Evolutionary conservation across 164 flowering plant species (phyloP).

Genomic region (Litsea cubeba): DNA sequence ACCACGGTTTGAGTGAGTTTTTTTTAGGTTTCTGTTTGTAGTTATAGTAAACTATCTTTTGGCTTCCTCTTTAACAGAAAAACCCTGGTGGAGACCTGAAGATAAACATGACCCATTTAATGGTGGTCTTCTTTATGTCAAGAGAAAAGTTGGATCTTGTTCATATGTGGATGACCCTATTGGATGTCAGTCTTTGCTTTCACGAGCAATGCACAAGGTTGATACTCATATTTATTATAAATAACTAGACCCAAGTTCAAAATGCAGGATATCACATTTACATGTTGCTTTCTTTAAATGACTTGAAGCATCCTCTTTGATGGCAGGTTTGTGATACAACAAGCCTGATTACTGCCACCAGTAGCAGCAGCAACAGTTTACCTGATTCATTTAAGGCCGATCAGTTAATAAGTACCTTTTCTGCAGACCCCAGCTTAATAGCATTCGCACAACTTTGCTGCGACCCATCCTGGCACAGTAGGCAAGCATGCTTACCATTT

Average conservation of each 20-base stretch:
- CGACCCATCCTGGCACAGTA: conserved; percentile 69
- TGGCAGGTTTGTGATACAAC: conserved; percentile 71
- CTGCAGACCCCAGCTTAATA: conserved; percentile 91
- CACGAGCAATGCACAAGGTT: conserved; percentile 97
- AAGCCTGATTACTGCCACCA: conserved; percentile 28
- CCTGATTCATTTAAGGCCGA: conserved; percentile 52
- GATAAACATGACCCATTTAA: conserved; percentile 75
- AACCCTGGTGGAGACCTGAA: conserved; percentile 75
- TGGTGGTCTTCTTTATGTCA: conserved; percentile 78
- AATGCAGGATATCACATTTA: not conserved
- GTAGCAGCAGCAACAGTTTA: conserved; percentile 20
- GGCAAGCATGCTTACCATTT: conserved; percentile 34
- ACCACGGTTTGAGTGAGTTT: too few relatives aligned
- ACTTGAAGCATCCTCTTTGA: conserved; percentile 4
- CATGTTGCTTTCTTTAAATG: not conserved
- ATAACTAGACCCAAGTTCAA: too few relatives aligned
- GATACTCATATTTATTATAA: not conserved
- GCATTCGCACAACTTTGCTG: conserved; percentile 95
- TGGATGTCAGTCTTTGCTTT: conserved; percentile 88
- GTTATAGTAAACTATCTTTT: not conserved
- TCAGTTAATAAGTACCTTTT: conserved; percentile 89
- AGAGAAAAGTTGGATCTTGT: conserved; percentile 93
- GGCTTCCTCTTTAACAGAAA: conserved; percentile 40
- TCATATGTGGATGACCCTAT: conserved; percentile 93
- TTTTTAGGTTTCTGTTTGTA: not conserved